Evolutionary conservation across 2,329 filamentous ascomycete genomes (phyloP).

Genomic region (Verticillium nonalfalfae): DNA sequence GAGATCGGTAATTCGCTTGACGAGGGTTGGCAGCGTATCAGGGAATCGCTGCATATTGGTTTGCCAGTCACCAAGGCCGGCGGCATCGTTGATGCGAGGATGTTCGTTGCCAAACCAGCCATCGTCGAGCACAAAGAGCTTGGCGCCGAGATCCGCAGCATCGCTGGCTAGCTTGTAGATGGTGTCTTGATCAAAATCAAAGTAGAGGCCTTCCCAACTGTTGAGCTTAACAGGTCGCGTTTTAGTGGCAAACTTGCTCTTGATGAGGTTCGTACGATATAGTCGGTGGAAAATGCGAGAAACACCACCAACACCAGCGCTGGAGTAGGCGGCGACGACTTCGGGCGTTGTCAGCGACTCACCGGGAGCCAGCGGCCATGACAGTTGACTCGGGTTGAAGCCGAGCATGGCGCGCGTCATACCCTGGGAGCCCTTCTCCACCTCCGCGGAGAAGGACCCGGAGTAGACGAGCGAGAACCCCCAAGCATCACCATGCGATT

Average conservation of each 20-base stretch:
- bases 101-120: conserved; percentile 62
- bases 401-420: conserved; percentile 54
- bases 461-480: conserved; percentile 61
- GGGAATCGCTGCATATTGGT: conserved; percentile 54
- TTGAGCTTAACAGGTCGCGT: conserved; percentile 53
- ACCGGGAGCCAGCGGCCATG: conserved; percentile 48
- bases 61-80: conserved; percentile 58
- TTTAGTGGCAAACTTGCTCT: conserved; percentile 45
- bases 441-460: conserved; percentile 54
- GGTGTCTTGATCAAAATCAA: conserved; percentile 49
- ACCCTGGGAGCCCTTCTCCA: conserved; percentile 57
- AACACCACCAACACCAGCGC: conserved; percentile 52
- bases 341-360: conserved; percentile 56
- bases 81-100: conserved; percentile 49
- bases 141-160: conserved; percentile 52
- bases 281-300: conserved; percentile 56
- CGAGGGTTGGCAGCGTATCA: conserved; percentile 43
- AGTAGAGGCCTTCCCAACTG: conserved; percentile 59
- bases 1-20: conserved; percentile 43
- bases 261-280: conserved; percentile 54
- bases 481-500: conserved; percentile 55
- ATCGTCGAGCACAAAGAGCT: conserved; percentile 59
- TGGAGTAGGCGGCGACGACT: conserved; percentile 55
- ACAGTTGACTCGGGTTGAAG: conserved; percentile 54
- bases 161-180: conserved; percentile 49